phyloP scores from a whole-genome alignment of 2,329 filamentous ascomycete species.

The Hortaea sp. region DNA sequence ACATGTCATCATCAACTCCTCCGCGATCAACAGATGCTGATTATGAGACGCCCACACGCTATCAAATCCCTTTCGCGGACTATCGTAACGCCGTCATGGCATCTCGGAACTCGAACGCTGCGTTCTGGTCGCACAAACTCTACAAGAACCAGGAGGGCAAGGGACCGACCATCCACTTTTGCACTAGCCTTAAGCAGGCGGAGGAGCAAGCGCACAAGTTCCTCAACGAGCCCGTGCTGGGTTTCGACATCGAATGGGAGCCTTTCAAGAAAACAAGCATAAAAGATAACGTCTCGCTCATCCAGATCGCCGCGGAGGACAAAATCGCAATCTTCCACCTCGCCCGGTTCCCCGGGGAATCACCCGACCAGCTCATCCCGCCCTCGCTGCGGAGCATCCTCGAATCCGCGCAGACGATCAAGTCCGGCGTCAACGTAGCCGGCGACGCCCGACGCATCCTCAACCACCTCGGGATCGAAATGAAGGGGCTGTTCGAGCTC shows the following conservation, averaged over 20 bases:
- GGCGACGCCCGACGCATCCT: constrained; percentile 56
- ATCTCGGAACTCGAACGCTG: constrained; percentile 17
- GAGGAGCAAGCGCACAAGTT: constrained; percentile 61
- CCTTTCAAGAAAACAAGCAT: constrained; percentile 33
- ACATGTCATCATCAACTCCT: no score
- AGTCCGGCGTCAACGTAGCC: constrained; percentile 67
- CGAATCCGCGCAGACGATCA: constrained; percentile 58
- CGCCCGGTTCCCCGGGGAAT: constrained; percentile 42
- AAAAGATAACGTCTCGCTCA: constrained; percentile 64
- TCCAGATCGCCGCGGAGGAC: constrained; percentile 70
- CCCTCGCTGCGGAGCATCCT: constrained; percentile 63
- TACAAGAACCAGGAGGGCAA: constrained; percentile 50
- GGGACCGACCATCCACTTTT: constrained; percentile 66
- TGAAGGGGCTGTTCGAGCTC: constrained; percentile 64
- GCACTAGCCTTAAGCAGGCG: constrained; percentile 54
- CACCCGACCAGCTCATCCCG: constrained; percentile 49
- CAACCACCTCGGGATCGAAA: constrained; percentile 54
- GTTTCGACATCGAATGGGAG: constrained; percentile 85
- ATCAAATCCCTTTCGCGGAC: constrained; percentile 18
- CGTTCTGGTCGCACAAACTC: constrained; percentile 54
- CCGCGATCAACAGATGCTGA: background rate
- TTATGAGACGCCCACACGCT: constrained; percentile 3
- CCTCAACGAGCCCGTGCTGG: constrained; percentile 58
- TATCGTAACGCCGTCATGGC: constrained; percentile 18
- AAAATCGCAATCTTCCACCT: constrained; percentile 76